A percentile compares a stretch with the other conserved stretches of the same genome.
Conservation (phyloP, 225 moss, liverwort and hornwort species). For the Rhytidiadelphus loreus region DNA sequence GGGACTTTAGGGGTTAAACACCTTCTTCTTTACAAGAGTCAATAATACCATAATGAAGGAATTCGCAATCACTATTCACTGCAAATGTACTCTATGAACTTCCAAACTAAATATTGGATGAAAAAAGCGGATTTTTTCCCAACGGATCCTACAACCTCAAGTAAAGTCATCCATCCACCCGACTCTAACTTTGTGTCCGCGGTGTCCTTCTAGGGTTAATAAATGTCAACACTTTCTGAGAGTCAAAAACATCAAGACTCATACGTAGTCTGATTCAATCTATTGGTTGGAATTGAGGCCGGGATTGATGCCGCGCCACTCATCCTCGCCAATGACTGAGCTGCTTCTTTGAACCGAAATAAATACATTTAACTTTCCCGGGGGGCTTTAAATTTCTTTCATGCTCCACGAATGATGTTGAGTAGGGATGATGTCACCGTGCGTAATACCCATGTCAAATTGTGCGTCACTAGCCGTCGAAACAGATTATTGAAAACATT, state of each 20-base stretch:
- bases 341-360: neutral
- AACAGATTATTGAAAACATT: neutral
- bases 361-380: neutral
- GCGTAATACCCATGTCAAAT: neutral
- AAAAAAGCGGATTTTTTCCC: rapidly evolving
- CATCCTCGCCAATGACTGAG: neutral
- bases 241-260: neutral
- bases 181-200: rapidly evolving
- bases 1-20: too few relatives aligned
- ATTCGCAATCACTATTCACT: neutral
- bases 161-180: neutral
- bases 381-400: too few relatives aligned
- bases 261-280: neutral
- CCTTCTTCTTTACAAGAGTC: neutral
- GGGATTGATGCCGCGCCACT: neutral
- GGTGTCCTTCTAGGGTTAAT: neutral
- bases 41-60: neutral
- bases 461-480: neutral
- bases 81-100: neutral
- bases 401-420: neutral
- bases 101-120: neutral
- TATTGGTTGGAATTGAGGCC: neutral
- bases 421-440: neutral
- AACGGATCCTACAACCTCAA: rapidly evolving
- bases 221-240: neutral